Base-by-base conservation (phyloP, 2,329 filamentous ascomycete genomes). In the Calycina herbarum region DNA sequence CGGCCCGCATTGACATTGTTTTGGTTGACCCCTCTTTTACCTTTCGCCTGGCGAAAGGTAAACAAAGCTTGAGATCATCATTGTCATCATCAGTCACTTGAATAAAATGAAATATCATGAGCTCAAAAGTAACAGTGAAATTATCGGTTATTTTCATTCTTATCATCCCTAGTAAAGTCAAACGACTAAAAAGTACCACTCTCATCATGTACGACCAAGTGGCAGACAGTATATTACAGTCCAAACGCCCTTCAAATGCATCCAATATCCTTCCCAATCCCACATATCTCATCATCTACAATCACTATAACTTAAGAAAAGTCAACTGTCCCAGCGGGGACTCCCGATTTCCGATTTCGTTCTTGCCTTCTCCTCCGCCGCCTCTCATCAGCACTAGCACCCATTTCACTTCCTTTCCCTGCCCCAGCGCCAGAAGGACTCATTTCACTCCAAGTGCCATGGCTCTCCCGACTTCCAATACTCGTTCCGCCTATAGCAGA, bases 361-460 rank as follows among this genome's bases (percentile, higher is more conserved):
- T 89, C 86, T 67, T 82, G 74, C 69, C 86, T 79, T 71, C 86
- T 81, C 73, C 86, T 78, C 69, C 84, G 75, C 68, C 86, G 78
- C 65, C 84, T 82, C 65, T 88, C 82, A 5, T 83, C 84, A 17
- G 77, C 76, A 57, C 78, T 78, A 35, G 64, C 70, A 63, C 70
- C 68, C 8, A 65, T 64, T 66, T 65, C 68, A 48, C 57, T 64
- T 29, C 57, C 61, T 20, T 17, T 59, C 17, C 59, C 57, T 45
- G 56, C 62, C 45, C 63, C 64, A 8, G 57, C 42, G 13, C 62
- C 58, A 31, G 59, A 59, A 15, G 73, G 72, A 64, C 73, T 76
- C 72, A 76, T 74, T 10, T 66, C 74, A 62, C 71, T 74, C 75
- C 74, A 76, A 8, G 75, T 75, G 5, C 69, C 74, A 64, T 74